Evolutionary conservation across 2,329 filamentous ascomycete species (phyloP).

Genomic region (Clonostachys rosea): DNA sequence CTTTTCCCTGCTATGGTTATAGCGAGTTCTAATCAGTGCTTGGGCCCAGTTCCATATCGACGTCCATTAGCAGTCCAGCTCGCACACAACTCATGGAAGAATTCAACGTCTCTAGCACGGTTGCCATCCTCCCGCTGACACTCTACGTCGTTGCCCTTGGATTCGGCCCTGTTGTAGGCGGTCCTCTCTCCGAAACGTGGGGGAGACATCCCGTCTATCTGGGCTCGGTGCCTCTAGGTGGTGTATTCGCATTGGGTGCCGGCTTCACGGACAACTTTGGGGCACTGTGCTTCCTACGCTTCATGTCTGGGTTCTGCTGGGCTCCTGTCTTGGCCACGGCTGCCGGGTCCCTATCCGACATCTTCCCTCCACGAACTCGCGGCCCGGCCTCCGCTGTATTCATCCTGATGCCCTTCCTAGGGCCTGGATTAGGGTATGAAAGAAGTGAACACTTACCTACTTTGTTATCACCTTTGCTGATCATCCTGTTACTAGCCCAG

Average conservation of each 20-base stretch:
- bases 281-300: constrained; percentile 47
- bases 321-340: constrained; percentile 43
- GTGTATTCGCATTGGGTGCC: constrained; percentile 51
- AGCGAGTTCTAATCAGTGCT: neutral
- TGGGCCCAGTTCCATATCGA: constrained; percentile 40
- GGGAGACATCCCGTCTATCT: constrained; percentile 51
- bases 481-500: constrained; percentile 22
- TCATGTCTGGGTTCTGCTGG: constrained; percentile 49
- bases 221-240: constrained; percentile 36
- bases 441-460: neutral
- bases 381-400: constrained; percentile 37
- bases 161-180: constrained; percentile 54
- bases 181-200: constrained; percentile 53
- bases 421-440: constrained; percentile 43
- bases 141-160: constrained; percentile 57
- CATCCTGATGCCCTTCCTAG: constrained; percentile 47
- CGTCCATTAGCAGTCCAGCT: constrained; percentile 48
- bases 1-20: constrained; percentile 5
- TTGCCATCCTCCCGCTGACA: constrained; percentile 53
- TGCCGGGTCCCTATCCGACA: constrained; percentile 44
- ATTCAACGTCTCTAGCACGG: constrained; percentile 49
- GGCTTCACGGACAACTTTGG: constrained; percentile 45
- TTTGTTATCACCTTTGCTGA: constrained; percentile 2
- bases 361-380: constrained; percentile 33
- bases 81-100: constrained; percentile 37